These are phyloP conservation scores for Komagataea norvegica DNA, from an alignment of 1,139 yeast species.

Conservation along the genomic window DNA sequence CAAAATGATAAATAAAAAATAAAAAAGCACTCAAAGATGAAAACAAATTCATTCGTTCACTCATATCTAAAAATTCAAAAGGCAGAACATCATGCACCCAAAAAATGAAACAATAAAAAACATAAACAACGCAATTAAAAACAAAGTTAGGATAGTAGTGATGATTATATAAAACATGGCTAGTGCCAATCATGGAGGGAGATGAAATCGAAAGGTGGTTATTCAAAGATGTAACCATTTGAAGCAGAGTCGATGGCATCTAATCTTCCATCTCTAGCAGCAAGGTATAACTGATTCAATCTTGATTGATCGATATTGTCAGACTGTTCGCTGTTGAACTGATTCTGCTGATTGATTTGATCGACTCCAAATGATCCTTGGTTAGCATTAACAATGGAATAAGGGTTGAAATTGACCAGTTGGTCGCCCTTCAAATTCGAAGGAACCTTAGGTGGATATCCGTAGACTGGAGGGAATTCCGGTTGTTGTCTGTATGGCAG, in stretches of 20 bases:
- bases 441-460: slow-evolving; percentile 16
- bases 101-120: not conserved
- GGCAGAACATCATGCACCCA: slow-evolving; percentile 4
- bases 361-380: slow-evolving; percentile 15
- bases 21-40: slow-evolving; percentile 1
- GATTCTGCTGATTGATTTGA: slow-evolving; percentile 13
- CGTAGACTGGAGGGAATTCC: slow-evolving; percentile 23
- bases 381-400: slow-evolving; percentile 5
- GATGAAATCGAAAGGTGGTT: not conserved
- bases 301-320: slow-evolving; percentile 28
- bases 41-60: slow-evolving; percentile 1
- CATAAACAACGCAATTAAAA: not conserved
- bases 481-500: slow-evolving; percentile 23
- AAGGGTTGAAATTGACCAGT: slow-evolving; percentile 3
- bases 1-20: not conserved
- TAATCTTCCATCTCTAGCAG: slow-evolving; percentile 44
- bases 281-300: slow-evolving; percentile 43
- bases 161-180: not conserved
- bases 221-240: slow-evolving; percentile 32
- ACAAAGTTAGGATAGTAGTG: not conserved
- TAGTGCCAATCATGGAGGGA: not conserved
- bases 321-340: slow-evolving; percentile 16
- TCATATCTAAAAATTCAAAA: slow-evolving; percentile 3
- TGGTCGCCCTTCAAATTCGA: slow-evolving; percentile 5
- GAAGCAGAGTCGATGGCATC: slow-evolving; percentile 43